phyloP scores from a whole-genome alignment of 2,329 filamentous ascomycete genomes.

The Pseudopithomyces maydicus region DNA sequence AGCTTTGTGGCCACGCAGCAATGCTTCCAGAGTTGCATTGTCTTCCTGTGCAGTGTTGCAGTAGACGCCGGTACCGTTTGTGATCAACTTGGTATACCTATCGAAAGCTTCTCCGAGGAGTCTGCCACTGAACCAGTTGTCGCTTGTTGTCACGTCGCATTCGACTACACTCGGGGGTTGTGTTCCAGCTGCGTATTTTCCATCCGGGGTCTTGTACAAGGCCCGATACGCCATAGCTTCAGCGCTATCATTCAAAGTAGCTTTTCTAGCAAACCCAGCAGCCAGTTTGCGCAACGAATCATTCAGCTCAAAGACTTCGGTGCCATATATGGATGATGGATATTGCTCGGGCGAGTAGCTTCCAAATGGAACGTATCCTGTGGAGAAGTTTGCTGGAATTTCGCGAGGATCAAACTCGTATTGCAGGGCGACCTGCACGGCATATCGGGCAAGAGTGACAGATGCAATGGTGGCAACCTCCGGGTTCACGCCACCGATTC shows the following conservation, averaged over 20 bases:
- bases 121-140: constrained; percentile 37
- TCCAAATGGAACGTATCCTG: constrained; percentile 72
- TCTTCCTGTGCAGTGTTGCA: constrained; percentile 45
- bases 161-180: constrained; percentile 31
- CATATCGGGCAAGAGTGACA: constrained; percentile 71
- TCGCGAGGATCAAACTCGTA: constrained; percentile 76
- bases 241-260: constrained; percentile 44
- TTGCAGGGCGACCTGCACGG: constrained; percentile 75
- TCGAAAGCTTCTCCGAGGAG: constrained; percentile 33
- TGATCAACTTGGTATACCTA: constrained; percentile 36
- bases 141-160: constrained; percentile 38
- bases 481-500: constrained; percentile 77
- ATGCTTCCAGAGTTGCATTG: constrained; percentile 40
- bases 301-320: constrained; percentile 51
- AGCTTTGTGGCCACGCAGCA: constrained; percentile 33
- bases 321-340: constrained; percentile 46
- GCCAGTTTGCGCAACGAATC: constrained; percentile 42
- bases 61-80: constrained; percentile 43
- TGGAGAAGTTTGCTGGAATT: constrained; percentile 66
- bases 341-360: constrained; percentile 50
- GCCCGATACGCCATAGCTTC: constrained; percentile 45
- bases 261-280: constrained; percentile 39
- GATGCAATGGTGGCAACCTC: constrained; percentile 67
- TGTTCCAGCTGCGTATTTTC: constrained; percentile 27
- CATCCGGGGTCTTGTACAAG: constrained; percentile 33